A percentile compares a stretch with the other conserved stretches of the same genome.
Evolutionary conservation across 345 rosid genomes (phyloP).

Genomic region (Euphorbia tirucalli): DNA sequence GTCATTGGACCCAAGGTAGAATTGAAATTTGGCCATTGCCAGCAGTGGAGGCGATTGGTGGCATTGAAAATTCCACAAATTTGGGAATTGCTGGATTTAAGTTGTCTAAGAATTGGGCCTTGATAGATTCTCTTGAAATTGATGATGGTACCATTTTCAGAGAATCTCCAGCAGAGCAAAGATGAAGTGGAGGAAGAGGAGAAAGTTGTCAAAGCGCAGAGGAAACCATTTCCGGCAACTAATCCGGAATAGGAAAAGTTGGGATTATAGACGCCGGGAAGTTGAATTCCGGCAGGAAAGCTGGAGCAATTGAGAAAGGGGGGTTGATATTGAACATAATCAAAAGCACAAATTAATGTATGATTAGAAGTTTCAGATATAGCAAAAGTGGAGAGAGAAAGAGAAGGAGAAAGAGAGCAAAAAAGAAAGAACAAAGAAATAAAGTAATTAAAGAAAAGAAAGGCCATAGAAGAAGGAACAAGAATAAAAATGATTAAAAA

Average conservation of each 20-base stretch:
- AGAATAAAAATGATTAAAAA: too few species aligned
- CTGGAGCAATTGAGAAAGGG: conserved; percentile 51
- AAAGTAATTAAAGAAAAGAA: too few species aligned
- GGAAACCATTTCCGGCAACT: conserved; percentile 65
- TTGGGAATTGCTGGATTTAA: conserved; percentile 47
- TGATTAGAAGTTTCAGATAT: conserved; percentile 43
- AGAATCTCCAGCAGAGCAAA: conserved; percentile 62
- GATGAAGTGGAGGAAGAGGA: conserved; percentile 27
- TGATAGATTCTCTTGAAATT: conserved; percentile 37
- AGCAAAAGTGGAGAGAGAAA: conserved; percentile 54
- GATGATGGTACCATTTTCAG: conserved; percentile 23
- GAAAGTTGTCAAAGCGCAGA: conserved; percentile 39
- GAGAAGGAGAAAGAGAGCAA: conserved; percentile 16
- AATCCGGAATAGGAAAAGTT: conserved; percentile 37
- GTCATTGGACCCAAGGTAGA: neutral
- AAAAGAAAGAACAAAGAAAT: neutral
- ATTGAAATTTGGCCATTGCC: conserved; percentile 42
- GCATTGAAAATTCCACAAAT: conserved; percentile 49
- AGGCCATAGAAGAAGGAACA: conserved; percentile 18
- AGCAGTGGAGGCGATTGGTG: conserved; percentile 42
- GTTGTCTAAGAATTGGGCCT: conserved; percentile 33
- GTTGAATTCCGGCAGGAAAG: conserved; percentile 29
- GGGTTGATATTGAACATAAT: neutral
- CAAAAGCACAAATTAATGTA: conserved; percentile 53
- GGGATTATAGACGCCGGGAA: neutral